Evolutionary conservation across 2,329 filamentous ascomycete species (phyloP), one percentile per base, ranked within the genome.

Genomic region (Xylaria polymorpha): DNA sequence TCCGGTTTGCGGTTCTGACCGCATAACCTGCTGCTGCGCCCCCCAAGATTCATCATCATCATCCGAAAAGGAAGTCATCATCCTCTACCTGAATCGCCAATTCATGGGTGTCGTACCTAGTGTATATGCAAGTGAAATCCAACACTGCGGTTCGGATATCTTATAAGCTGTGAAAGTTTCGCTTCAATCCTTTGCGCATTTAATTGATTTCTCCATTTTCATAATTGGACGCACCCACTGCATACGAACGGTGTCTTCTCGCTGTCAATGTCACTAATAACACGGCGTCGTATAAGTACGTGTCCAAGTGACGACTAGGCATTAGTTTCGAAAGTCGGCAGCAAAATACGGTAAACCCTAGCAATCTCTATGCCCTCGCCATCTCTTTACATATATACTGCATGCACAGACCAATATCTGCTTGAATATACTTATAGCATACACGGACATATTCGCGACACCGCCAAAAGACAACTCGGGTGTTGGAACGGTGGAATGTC

Each of bases 41-140:
- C 56, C 68, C 25, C 10, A 51, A 51, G 35, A 71, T 69, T 71
- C 69, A 71, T 71, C 69, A 71, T 71, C 66, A 53, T 22, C 20
- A 41, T 56, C 66, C 56, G 14, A 64, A 66, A 66, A 32, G 63
- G 59, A 50, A 69, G 48, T 60, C 67, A 69, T 66, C 67, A 39
- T 48, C 68, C 46, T 43, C 48, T 43, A 41, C 41, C 22, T 32
- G 29, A 55, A 57, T 35, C 43, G 48, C 14, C 56, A 56, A 46
- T 39, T 44, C n/a, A 15, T 12, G 15, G 22, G 39, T 53, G 48
- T 48, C 12, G n/a, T n/a, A n/a, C n/a, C n/a, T n/a, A n/a, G n/a
- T n/a, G n/a, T n/a, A n/a, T 51, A 57, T n/a, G 46, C 46, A 53
- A 32, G 29, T n/a, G 29, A 29, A 29, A 32, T 5, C n/a, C 32